Evolutionary conservation across 768 basidiomycete genomes (phyloP).

Genomic region (Auriscalpium microsporum): DNA sequence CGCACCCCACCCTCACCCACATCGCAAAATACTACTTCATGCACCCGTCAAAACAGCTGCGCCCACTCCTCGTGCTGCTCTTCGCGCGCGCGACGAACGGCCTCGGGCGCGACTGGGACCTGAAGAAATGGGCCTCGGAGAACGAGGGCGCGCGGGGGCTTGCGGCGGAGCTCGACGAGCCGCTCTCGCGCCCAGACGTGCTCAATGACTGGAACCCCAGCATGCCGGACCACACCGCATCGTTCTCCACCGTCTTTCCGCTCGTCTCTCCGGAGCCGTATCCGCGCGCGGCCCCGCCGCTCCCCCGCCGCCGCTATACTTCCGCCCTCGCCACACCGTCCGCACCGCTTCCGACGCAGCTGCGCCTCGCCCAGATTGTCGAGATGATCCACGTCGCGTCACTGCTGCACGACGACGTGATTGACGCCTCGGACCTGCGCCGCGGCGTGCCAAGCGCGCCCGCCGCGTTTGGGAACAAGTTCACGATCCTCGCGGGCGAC

Average conservation of each 20-base stretch:
- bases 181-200: slow-evolving; percentile 72
- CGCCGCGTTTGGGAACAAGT: slow-evolving; percentile 81
- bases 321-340: slow-evolving; percentile 27
- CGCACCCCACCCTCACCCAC: slow-evolving; percentile 79
- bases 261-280: slow-evolving; percentile 44
- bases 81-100: slow-evolving; percentile 93
- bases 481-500: slow-evolving; percentile 90
- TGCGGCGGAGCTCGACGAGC: slow-evolving; percentile 60
- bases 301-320: slow-evolving; percentile 17
- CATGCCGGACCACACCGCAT: slow-evolving; percentile 70
- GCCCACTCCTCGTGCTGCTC: slow-evolving; percentile 83
- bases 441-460: slow-evolving; percentile 63
- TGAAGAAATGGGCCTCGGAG: slow-evolving; percentile 51
- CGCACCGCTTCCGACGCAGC: slow-evolving; percentile 73
- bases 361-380: slow-evolving; percentile 88
- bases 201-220: slow-evolving; percentile 87
- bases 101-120: slow-evolving; percentile 55
- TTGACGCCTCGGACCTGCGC: slow-evolving; percentile 65
- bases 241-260: slow-evolving; percentile 45
- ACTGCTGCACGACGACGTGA: slow-evolving; percentile 86
- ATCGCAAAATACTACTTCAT: slow-evolving; percentile 91
- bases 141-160: slow-evolving; percentile 47
- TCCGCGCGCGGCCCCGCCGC: slow-evolving; percentile 26
- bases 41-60: slow-evolving; percentile 82
- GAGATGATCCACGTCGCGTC: slow-evolving; percentile 99